Evolutionary conservation across 345 rosid species (phyloP).

Genomic region (Raphanus sativus): DNA sequence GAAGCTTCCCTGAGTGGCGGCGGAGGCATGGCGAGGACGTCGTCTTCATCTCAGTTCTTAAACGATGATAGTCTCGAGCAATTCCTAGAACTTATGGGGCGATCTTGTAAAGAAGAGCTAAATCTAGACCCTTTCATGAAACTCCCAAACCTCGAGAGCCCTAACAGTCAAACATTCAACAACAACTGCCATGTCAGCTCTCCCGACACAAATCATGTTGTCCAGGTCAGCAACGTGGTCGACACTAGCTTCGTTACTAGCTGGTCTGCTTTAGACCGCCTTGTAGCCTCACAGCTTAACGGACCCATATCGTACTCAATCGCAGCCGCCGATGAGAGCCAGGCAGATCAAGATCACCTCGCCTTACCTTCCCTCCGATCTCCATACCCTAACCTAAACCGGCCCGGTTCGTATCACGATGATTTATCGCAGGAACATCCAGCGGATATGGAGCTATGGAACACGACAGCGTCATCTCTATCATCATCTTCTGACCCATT

Average conservation of each 20-base stretch:
- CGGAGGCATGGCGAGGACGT: conserved; percentile 27
- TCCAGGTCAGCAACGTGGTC: conserved; percentile 42
- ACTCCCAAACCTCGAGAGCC: conserved; percentile 65
- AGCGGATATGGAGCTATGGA: conserved; percentile 46
- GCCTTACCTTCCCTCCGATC: conserved; percentile 43
- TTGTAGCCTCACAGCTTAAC: conserved; percentile 74
- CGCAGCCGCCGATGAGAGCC: conserved; percentile 31
- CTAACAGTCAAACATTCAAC: conserved; percentile 47
- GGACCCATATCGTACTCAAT: conserved; percentile 39
- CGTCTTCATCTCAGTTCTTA: conserved; percentile 43
- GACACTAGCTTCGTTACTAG: conserved; percentile 49
- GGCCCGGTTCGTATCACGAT: conserved; percentile 30
- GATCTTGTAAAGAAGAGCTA: conserved; percentile 56
- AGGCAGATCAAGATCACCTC: conserved; percentile 34
- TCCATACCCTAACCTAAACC: conserved; percentile 41
- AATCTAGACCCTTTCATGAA: conserved; percentile 51
- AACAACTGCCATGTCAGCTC: conserved; percentile 43
- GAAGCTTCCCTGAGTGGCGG: conserved; percentile 36
- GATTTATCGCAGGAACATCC: conserved; percentile 41
- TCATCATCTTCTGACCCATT: conserved; percentile 44
- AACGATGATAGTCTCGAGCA: conserved; percentile 55
- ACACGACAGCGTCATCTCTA: conserved; percentile 39
- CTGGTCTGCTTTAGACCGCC: conserved; percentile 74
- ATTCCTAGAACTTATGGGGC: conserved; percentile 53
- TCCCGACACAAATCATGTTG: conserved; percentile 31